Conservation (phyloP, 345 rosid genomes). For the Excoecaria cochinchinensis region DNA sequence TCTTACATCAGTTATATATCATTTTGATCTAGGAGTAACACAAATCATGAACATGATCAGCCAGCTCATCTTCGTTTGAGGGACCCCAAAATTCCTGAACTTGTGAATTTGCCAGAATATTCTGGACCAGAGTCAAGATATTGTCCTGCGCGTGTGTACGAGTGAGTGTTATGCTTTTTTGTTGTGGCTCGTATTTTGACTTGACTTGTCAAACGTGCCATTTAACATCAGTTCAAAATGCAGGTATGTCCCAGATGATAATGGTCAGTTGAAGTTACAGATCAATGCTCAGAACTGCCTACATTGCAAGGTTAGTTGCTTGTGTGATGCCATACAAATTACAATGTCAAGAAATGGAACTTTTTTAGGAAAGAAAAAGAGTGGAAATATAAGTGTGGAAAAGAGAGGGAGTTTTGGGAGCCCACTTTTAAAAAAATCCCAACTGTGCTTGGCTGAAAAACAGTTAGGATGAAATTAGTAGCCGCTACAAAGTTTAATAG, state of each 20-base stretch:
- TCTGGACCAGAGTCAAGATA: slow-evolving; percentile 88
- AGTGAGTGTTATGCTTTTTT: slow-evolving; percentile 70
- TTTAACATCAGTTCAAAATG: slow-evolving; percentile 13
- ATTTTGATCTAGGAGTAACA: slow-evolving; percentile 67
- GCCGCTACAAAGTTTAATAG: too few relatives aligned
- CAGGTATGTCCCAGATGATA: slow-evolving; percentile 78
- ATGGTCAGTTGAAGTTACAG: slow-evolving; percentile 67
- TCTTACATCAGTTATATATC: slow-evolving; percentile 12
- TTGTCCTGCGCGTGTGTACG: slow-evolving; percentile 97
- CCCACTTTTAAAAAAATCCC: too few relatives aligned
- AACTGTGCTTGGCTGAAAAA: too few relatives aligned
- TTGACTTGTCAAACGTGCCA: neutral
- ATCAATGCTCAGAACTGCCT: slow-evolving; percentile 93
- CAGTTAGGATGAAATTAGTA: too few relatives aligned
- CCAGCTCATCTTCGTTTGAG: slow-evolving; percentile 80
- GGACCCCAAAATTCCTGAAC: slow-evolving; percentile 66
- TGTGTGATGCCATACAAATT: too few relatives aligned
- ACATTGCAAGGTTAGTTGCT: slow-evolving; percentile 73
- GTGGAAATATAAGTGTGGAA: too few relatives aligned
- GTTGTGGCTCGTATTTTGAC: slow-evolving; percentile 2
- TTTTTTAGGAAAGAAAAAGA: too few relatives aligned
- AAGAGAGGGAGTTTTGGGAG: too few relatives aligned
- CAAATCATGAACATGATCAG: slow-evolving; percentile 93
- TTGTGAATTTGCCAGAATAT: slow-evolving; percentile 72
- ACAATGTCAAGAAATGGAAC: too few relatives aligned